These are phyloP conservation scores for Dipodascopsis uninucleata DNA, from an alignment of 805 yeast species.

Conservation along the genomic window DNA sequence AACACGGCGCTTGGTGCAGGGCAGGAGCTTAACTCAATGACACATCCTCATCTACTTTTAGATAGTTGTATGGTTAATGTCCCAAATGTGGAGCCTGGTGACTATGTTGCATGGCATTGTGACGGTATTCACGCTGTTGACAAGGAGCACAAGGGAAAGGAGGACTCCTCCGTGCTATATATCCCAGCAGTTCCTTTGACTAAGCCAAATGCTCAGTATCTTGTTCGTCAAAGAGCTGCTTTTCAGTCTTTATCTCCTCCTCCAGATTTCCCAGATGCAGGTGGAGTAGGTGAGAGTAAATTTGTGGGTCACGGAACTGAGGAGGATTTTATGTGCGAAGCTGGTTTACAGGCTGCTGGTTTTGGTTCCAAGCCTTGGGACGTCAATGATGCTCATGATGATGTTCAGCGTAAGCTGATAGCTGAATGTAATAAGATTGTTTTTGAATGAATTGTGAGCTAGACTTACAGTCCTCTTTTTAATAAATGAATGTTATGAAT, in stretches of 20 bases:
- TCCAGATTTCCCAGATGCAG: constrained; percentile 32
- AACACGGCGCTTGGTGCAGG: constrained; percentile 33
- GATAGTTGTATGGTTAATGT: constrained; percentile 36
- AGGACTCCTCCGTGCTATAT: constrained; percentile 42
- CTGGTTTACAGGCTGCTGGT: constrained; percentile 13
- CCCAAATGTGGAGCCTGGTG: constrained; percentile 44
- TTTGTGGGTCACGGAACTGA: constrained; percentile 1
- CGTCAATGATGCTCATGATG: neutral
- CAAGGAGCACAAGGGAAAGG: constrained; percentile 36
- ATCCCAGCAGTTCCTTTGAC: constrained; percentile 40
- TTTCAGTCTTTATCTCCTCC: constrained; percentile 26
- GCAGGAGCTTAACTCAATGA: constrained; percentile 34
- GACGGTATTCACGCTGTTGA: constrained; percentile 45
- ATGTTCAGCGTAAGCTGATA: constrained; percentile 2
- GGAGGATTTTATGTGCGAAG: neutral
- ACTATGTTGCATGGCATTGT: constrained; percentile 45
- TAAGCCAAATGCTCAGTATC: constrained; percentile 23
- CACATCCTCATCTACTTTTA: constrained; percentile 41
- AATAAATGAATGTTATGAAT: no score
- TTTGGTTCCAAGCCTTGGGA: constrained; percentile 8
- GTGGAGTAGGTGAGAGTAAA: constrained; percentile 16
- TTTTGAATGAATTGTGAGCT: no score
- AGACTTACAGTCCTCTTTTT: no score
- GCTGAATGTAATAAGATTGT: constrained; percentile 3
- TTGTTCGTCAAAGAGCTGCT: constrained; percentile 25